Evolutionary conservation across 768 basidiomycete species (phyloP), one percentile per base, ranked within the genome.

Genomic region (Trametes cingulata): DNA sequence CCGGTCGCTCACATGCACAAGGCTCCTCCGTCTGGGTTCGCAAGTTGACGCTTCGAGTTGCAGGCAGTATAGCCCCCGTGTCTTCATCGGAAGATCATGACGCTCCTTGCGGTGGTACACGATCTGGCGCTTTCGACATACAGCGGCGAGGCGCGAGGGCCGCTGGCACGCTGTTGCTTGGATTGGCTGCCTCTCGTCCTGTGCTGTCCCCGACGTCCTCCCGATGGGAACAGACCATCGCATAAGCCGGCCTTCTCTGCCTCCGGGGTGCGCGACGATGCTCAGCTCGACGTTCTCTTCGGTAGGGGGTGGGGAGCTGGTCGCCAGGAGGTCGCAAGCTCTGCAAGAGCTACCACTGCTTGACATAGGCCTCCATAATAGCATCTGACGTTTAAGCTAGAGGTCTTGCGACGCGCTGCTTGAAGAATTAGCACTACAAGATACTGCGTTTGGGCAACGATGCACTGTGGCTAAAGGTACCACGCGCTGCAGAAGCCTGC

Each of bases 1-100:
- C 48, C 47, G 52, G 17, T 14, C n/a, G 47, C 53, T 55, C 60
- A 61, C 53, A 55, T 61, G 60, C 27, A 33, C 52, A 54, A 55
- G 53, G 20, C 48, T 50, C 52, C 52, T 14, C 15, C 9, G 29
- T 33, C 7, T 29, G n/a, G 52, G 60, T 17, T 24, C 41, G 52
- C 20, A 56, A 19, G 27, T 54, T 40, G 17, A 15, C 40, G 46
- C 46, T 35, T n/a, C 40, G 35, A 36, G 55, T 24, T 19, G 46
- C 51, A 52, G 35, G 40, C 24, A 20, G 36, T 19, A n/a, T 14
- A 29, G 12, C 12, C 6, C 40, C 43, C 58, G 43, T 24, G n/a
- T 33, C 15, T 36, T 3, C 53, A 36, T 42, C 45, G 33, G 51
- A 49, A 47, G 36, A 39, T 41, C 60, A 35, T 27, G 50, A 51